These are phyloP conservation scores for Sugiyamaella novakii DNA, from an alignment of 1,139 yeast species.

Conservation along the genomic window DNA sequence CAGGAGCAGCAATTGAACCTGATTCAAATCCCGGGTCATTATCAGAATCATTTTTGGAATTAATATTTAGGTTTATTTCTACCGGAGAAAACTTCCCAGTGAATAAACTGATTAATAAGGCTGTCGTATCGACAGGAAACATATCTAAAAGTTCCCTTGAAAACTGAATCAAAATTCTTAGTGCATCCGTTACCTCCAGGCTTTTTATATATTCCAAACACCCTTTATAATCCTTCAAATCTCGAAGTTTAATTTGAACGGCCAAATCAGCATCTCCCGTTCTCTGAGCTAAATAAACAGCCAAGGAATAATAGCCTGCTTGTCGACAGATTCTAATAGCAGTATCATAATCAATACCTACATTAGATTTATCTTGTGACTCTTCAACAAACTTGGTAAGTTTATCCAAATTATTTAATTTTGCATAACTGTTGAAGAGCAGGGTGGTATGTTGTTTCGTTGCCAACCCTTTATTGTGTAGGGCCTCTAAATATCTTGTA, in stretches of 20 bases:
- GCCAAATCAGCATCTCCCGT: slow-evolving; percentile 74
- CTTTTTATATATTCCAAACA: slow-evolving; percentile 71
- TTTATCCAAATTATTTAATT: slow-evolving; percentile 63
- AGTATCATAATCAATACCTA: slow-evolving; percentile 63
- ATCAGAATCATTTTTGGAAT: slow-evolving; percentile 1
- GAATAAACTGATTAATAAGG: slow-evolving; percentile 77
- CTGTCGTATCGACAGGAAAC: slow-evolving; percentile 80
- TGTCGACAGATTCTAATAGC: slow-evolving; percentile 77
- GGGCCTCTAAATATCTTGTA: slow-evolving; percentile 62
- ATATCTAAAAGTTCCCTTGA: slow-evolving; percentile 66
- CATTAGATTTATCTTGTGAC: slow-evolving; percentile 43
- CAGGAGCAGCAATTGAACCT: slow-evolving; percentile 41
- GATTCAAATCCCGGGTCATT: slow-evolving; percentile 21
- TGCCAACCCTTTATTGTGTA: slow-evolving; percentile 58
- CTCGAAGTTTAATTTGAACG: slow-evolving; percentile 74
- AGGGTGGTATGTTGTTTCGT: slow-evolving; percentile 80
- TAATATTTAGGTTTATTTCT: slow-evolving; percentile 26
- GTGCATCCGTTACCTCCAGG: slow-evolving; percentile 74
- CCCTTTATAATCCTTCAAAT: slow-evolving; percentile 61
- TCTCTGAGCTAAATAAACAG: slow-evolving; percentile 68
- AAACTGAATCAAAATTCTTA: slow-evolving; percentile 67
- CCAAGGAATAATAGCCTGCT: slow-evolving; percentile 69
- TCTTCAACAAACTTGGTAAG: slow-evolving; percentile 59
- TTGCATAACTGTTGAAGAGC: slow-evolving; percentile 79
- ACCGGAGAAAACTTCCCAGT: slow-evolving; percentile 76